phyloP scores from a whole-genome alignment of 78 protist genomes.

The Cavenderia fasciculata region DNA sequence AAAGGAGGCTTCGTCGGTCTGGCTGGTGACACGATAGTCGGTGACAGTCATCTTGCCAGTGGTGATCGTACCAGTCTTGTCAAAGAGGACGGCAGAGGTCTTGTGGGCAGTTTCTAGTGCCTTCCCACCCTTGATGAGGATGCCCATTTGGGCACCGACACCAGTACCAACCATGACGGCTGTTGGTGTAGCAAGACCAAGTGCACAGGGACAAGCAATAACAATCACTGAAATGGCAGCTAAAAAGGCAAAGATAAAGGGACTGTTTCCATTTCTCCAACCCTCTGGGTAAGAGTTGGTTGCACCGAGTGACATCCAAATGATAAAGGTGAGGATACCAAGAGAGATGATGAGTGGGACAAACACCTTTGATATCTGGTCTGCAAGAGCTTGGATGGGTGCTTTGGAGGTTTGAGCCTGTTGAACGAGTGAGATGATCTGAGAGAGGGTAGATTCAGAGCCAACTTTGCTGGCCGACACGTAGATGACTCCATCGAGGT shows the following conservation, averaged over 20 bases:
- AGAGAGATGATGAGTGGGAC: conserved; percentile 89
- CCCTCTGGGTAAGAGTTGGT: conserved; percentile 9
- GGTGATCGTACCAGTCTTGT: conserved; percentile 96
- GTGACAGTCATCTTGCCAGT: conserved; percentile 80
- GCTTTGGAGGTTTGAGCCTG: conserved; percentile 92
- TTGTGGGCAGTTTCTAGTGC: conserved; percentile 88
- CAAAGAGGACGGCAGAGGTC: conserved; percentile 83
- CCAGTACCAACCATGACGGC: conserved; percentile 96
- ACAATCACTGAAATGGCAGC: conserved; percentile 86
- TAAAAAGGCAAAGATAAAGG: conserved; percentile 77
- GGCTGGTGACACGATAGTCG: background rate
- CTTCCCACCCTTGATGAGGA: conserved; percentile 91
- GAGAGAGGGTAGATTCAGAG: conserved; percentile 82
- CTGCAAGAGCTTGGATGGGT: conserved; percentile 88
- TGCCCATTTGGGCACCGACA: conserved; percentile 86
- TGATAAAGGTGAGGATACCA: conserved; percentile 78
- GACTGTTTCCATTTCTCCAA: conserved; percentile 42
- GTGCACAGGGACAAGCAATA: conserved; percentile 96
- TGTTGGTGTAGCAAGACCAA: conserved; percentile 95
- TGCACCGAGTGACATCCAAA: conserved; percentile 82
- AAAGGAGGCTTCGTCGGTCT: background rate
- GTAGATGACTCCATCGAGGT: conserved; percentile 59
- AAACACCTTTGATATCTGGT: conserved; percentile 83
- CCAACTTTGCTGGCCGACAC: conserved; percentile 85
- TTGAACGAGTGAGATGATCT: conserved; percentile 89